Evolutionary conservation across 129 eudicot genomes (phyloP), one percentile per base, ranked within the genome.

Genomic region (Saposhnikovia divaricata): DNA sequence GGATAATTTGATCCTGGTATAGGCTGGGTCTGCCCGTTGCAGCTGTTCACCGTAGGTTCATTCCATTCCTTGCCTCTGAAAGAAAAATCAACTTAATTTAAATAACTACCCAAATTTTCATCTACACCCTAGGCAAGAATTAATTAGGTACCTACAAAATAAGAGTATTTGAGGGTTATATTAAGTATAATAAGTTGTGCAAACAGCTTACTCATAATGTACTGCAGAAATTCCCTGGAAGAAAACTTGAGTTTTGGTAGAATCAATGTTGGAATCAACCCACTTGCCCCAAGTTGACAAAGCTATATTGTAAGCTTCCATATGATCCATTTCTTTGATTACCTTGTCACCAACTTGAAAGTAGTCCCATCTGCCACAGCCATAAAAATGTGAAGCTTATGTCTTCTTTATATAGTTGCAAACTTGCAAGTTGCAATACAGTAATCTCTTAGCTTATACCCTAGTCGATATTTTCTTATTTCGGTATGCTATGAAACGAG

Each of bases 261-360:
- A 85, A 79, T 91, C 88, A 34, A 90, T 78, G 85, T 86, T 82
- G 46, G 91, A 72, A 74, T 95, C 99, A 31, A 92, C 91, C 99
- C 96, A 95, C 12, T 85, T 85, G 4, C 89, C 90, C 99, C 97
- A 95, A 28, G 99, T 90, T 53, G 89, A 87, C 77, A 95, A 82
- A 4, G 94, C 98, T 11, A 85, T 89, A 81, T 83, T 84, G 86
- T 87, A 95, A 44, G 98, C 97, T 38, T 86, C 92, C 97, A 90
- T 92, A 4, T 75, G 90, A 50, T 84, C 90, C 97, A 95, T 89
- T 57, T 89, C 92, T 81, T 84, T 83, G 27, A 80, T 43, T 63
- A 88, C 47, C 63, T 90, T 81, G 61, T 85, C 85, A 63, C 97
- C 99, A 45, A 92, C 85, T 77, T 90, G 87, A 61, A 78, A 86